Conservation (phyloP, 164 flowering plant species). For the Piper betle region DNA sequence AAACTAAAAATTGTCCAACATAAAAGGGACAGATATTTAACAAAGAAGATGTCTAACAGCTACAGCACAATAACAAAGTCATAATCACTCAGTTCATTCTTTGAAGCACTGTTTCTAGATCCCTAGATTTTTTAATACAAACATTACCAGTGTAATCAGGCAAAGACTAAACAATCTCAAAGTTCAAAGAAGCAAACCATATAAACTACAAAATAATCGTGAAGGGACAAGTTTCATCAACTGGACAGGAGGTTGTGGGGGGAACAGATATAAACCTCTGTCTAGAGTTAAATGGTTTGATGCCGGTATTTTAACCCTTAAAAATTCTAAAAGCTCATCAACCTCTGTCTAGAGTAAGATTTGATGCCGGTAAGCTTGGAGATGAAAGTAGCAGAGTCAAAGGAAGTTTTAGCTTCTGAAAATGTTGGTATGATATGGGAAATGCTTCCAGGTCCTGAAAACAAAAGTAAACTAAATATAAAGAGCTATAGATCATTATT, state of each 20-base stretch:
- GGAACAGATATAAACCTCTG: too few relatives aligned
- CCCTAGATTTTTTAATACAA: too few relatives aligned
- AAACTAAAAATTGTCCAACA: not conserved
- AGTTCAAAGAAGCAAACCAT: not conserved
- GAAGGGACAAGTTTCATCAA: too few relatives aligned
- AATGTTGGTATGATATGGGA: slow-evolving; percentile 41
- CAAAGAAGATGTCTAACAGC: not conserved
- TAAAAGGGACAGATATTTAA: not conserved
- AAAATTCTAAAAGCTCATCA: slow-evolving; percentile 7
- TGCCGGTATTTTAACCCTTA: not conserved
- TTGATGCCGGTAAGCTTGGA: slow-evolving; percentile 25
- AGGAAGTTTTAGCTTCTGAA: slow-evolving; percentile 32
- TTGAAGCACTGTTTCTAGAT: too few relatives aligned
- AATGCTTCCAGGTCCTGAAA: slow-evolving; percentile 38
- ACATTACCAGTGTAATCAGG: too few relatives aligned
- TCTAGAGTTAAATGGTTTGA: not conserved
- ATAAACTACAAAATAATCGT: not conserved
- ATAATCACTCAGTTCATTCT: not conserved
- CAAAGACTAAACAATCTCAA: not conserved
- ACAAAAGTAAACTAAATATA: slow-evolving; percentile 1
- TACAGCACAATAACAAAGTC: not conserved
- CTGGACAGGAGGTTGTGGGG: too few relatives aligned
- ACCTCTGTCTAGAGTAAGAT: slow-evolving; percentile 52
- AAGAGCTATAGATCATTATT: slow-evolving; percentile 1
- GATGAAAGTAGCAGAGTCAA: slow-evolving; percentile 29